A percentile compares a stretch with the other conserved stretches of the same genome.
Conservation (phyloP, 805 yeast genomes). For the Ogataea pilisensis region DNA sequence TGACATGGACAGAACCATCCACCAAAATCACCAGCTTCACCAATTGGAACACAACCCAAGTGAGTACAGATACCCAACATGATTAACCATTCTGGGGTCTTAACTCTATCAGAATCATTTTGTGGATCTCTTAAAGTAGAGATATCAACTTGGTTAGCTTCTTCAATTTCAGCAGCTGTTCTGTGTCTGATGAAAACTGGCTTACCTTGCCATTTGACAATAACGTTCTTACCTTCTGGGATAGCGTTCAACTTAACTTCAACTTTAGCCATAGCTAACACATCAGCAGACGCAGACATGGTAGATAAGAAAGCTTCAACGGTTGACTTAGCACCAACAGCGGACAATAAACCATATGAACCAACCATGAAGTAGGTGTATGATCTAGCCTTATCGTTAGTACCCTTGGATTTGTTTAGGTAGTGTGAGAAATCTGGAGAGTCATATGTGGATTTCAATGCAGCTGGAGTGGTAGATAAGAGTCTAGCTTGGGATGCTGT, state of each 20-base stretch:
- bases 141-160: slow-evolving; percentile 84
- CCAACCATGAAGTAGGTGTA: slow-evolving; percentile 98
- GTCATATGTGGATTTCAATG: slow-evolving; percentile 72
- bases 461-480: slow-evolving; percentile 45
- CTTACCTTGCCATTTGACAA: slow-evolving; percentile 99
- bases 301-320: slow-evolving; percentile 89
- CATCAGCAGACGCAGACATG: slow-evolving; percentile 98
- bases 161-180: slow-evolving; percentile 86
- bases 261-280: slow-evolving; percentile 98
- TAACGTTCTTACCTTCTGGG: slow-evolving; percentile 97
- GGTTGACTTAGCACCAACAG: slow-evolving; percentile 94
- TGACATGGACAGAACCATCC: slow-evolving; percentile 99
- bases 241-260: slow-evolving; percentile 91
- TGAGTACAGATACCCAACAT: slow-evolving; percentile 99
- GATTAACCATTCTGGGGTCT: slow-evolving; percentile 96
- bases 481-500: slow-evolving; percentile 39
- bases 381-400: slow-evolving; percentile 71
- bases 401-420: slow-evolving; percentile 64
- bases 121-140: slow-evolving; percentile 88
- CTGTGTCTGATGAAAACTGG: slow-evolving; percentile 99
- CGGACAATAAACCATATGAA: slow-evolving; percentile 81
- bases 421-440: slow-evolving; percentile 87
- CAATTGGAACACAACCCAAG: slow-evolving; percentile 99
- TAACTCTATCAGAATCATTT: slow-evolving; percentile 86
- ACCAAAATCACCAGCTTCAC: slow-evolving; percentile 99